These are phyloP conservation scores for Brassica juncea DNA, from an alignment of 345 rosid species.

Conservation along the genomic window DNA sequence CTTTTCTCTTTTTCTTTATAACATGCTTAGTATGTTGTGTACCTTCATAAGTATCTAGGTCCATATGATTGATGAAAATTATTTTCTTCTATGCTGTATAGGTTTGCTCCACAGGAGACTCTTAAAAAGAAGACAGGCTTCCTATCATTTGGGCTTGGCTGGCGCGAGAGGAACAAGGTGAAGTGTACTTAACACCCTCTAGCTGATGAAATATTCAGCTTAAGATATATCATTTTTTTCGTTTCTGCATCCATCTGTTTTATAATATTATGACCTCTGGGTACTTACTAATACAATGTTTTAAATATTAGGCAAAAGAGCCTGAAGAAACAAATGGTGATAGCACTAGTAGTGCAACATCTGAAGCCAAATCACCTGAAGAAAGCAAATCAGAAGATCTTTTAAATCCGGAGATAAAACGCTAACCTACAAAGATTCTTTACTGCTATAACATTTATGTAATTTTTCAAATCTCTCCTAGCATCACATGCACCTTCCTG, in stretches of 20 bases:
- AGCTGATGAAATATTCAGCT: conserved; percentile 5
- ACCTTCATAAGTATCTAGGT: background rate
- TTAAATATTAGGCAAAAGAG: conserved; percentile 43
- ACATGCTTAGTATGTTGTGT: background rate
- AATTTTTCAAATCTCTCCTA: conserved; percentile 7
- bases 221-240: background rate
- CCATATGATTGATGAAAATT: conserved; percentile 16
- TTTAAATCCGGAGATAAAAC: conserved; percentile 33
- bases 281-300: conserved; percentile 9
- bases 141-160: conserved; percentile 62
- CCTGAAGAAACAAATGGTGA: conserved; percentile 40
- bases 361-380: conserved; percentile 36
- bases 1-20: background rate
- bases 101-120: conserved; percentile 57
- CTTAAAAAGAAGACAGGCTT: conserved; percentile 55
- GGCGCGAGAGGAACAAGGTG: conserved; percentile 90
- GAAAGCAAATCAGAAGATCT: conserved; percentile 36
- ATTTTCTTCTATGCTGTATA: conserved; percentile 28
- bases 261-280: background rate
- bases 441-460: conserved; percentile 19
- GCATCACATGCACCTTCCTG: conserved; percentile 7
- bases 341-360: conserved; percentile 28
- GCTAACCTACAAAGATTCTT: conserved; percentile 3
- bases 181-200: conserved; percentile 5
- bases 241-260: background rate